Percentiles rank a stretch among this genome's conserved stretches.
These are phyloP conservation scores for Pseudopyricularia cyperi DNA, from an alignment of 2,329 filamentous ascomycete species.

Conservation along the genomic window DNA sequence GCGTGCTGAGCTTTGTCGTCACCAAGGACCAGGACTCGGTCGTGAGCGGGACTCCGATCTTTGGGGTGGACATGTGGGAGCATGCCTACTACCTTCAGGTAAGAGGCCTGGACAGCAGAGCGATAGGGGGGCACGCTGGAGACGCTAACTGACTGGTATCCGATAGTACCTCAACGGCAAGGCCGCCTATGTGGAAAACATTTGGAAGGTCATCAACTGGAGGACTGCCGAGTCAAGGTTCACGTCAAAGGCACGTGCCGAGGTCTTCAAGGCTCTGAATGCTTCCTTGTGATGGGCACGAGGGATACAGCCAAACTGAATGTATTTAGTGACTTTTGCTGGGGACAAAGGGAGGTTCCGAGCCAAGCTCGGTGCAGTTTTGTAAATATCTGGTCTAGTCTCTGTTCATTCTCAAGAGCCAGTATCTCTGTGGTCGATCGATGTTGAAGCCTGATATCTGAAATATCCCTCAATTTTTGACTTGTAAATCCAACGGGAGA, in stretches of 20 bases:
- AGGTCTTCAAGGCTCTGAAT: slow-evolving; percentile 30
- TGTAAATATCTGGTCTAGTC: too few species aligned
- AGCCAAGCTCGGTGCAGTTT: too few species aligned
- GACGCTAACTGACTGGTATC: background rate
- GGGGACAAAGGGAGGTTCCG: too few species aligned
- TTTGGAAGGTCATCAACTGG: slow-evolving; percentile 74
- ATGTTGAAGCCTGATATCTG: too few species aligned
- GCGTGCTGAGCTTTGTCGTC: slow-evolving; percentile 53
- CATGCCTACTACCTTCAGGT: slow-evolving; percentile 86
- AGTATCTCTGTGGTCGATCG: too few species aligned
- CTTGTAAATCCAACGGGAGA: too few species aligned
- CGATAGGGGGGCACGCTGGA: background rate
- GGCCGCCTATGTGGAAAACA: slow-evolving; percentile 60
- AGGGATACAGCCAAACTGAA: too few species aligned
- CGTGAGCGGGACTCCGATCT: slow-evolving; percentile 49
- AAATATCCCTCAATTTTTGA: too few species aligned
- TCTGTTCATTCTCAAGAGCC: too few species aligned
- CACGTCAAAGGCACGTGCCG: slow-evolving; percentile 26
- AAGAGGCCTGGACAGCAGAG: too few species aligned
- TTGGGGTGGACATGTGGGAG: slow-evolving; percentile 87
- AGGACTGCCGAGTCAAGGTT: slow-evolving; percentile 54
- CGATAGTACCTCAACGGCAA: slow-evolving; percentile 62
- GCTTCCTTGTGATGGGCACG: slow-evolving; percentile 25
- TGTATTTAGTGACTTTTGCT: too few species aligned
- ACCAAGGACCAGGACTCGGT: slow-evolving; percentile 81